Evolutionary conservation across 306 rosid species (phyloP), one percentile per base, ranked within the genome.

Genomic region (Cicer bijugum): DNA sequence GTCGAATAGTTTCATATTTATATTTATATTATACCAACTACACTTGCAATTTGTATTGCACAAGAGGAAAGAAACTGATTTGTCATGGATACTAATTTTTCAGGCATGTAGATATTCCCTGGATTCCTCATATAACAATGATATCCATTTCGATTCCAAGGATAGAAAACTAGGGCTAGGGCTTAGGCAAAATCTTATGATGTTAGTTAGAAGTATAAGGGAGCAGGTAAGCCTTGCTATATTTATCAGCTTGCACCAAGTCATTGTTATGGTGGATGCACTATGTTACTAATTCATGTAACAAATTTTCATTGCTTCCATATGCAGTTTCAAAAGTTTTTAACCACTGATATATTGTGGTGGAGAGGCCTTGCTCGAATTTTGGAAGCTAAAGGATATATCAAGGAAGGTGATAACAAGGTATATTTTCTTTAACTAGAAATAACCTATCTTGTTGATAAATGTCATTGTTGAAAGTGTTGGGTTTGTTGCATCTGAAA

Each of bases 331-430:
- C 81, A 53, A 74, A 88, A 89, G 37, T 87, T 89, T 33, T 42
- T 82, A 69, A 88, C 89, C 68, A 89, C 89, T 40, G 90, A 89
- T 74, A 80, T 78, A 67, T 80, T 87, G 56, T 93, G 93, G 96
- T 93, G 98, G 98, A 92, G 84, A 81, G 98, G 98, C 71, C 96
- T 93, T 79, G 88, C 86, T 35, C 96, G 98, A 73, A 82, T 93
- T 67, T 64, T 89, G 91, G 98, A 93, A 82, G 75, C 37, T 81
- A 82, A 85, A 84, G 97, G 97, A 37, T 84, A 75, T 75, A 56
- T 93, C 75, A 81, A 75, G 78, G 98, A 90, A 81, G 96, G 83
- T 46, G 96, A 88, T 81, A 80, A 68, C 23, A 87, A 83, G 92
- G 98, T 92, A 87, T 70, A 53, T 51, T 55, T 67, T 12, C 61